These are phyloP conservation scores for Amylocystis lapponica DNA, from an alignment of 768 basidiomycete species.

Conservation along the genomic window DNA sequence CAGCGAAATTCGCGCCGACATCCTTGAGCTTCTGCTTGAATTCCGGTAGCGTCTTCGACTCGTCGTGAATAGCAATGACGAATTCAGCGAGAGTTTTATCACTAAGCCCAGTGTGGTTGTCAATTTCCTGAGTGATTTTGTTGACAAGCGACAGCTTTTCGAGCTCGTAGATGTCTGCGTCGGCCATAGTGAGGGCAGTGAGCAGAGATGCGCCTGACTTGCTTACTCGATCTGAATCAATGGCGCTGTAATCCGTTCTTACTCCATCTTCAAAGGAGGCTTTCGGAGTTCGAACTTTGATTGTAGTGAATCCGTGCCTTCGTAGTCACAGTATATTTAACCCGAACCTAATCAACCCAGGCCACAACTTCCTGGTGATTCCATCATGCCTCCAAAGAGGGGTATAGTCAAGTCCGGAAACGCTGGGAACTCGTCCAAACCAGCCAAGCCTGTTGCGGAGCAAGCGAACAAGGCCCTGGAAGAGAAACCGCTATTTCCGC, in stretches of 20 bases:
- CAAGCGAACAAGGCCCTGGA: slow-evolving; percentile 14
- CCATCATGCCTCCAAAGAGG: slow-evolving; percentile 63
- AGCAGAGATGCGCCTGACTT: neutral
- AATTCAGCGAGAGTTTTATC: slow-evolving; percentile 97
- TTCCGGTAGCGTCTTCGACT: slow-evolving; percentile 67
- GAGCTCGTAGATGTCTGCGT: slow-evolving; percentile 82
- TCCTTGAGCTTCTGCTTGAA: slow-evolving; percentile 81
- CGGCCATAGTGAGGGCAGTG: slow-evolving; percentile 41
- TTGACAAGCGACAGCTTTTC: slow-evolving; percentile 89
- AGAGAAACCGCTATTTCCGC: slow-evolving; percentile 68
- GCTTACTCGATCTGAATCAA: slow-evolving; percentile 7
- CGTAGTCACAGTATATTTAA: too few relatives aligned
- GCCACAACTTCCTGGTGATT: too few relatives aligned
- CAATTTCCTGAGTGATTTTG: slow-evolving; percentile 89
- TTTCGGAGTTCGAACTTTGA: too few relatives aligned
- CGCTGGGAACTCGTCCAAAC: slow-evolving; percentile 80
- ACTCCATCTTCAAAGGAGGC: neutral
- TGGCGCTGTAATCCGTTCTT: too few relatives aligned
- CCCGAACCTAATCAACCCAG: too few relatives aligned
- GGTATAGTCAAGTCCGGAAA: slow-evolving; percentile 86
- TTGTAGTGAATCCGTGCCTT: too few relatives aligned
- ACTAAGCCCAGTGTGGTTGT: slow-evolving; percentile 77
- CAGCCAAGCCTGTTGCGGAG: slow-evolving; percentile 16
- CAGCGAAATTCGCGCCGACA: slow-evolving; percentile 78
- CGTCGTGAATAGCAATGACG: slow-evolving; percentile 83